These are phyloP conservation scores for Pythium grandisporangium DNA, from an alignment of 352 stramenopile species.

Conservation along the genomic window DNA sequence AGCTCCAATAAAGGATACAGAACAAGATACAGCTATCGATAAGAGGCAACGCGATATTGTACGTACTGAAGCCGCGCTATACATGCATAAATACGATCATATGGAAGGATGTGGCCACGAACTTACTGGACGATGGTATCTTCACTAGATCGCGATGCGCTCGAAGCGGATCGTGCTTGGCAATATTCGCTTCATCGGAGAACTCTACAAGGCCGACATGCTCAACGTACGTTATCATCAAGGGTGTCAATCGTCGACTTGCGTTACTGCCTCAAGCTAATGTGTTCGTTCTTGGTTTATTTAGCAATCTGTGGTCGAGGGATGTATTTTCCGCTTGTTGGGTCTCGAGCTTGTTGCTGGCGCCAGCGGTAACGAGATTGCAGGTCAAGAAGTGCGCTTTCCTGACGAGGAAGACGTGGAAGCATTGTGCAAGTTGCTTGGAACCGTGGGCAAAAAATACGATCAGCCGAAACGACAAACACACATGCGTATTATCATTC, in stretches of 20 bases:
- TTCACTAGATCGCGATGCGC: conserved; percentile 50
- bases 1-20: not conserved
- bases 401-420: conserved; percentile 81
- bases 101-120: too few species aligned
- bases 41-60: not conserved
- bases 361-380: conserved; percentile 27
- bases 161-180: conserved; percentile 74
- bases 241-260: too few species aligned
- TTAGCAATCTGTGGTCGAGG: conserved; percentile 63
- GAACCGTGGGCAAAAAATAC: conserved; percentile 81
- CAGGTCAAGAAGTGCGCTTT: conserved; percentile 61
- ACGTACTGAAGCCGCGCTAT: not conserved
- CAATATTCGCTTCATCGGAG: conserved; percentile 85
- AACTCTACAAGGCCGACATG: conserved; percentile 83
- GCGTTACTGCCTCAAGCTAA: too few species aligned
- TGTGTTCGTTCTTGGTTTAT: too few species aligned
- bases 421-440: conserved; percentile 81
- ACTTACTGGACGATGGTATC: too few species aligned
- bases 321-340: conserved; percentile 74
- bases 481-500: conserved; percentile 82
- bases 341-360: conserved; percentile 57
- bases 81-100: too few species aligned
- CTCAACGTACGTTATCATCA: conserved; percentile 57
- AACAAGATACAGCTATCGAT: not conserved
- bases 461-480: conserved; percentile 65